Evolutionary conservation across 2,329 filamentous ascomycete genomes (phyloP).

Genomic region (Neoarthrinium moseri): DNA sequence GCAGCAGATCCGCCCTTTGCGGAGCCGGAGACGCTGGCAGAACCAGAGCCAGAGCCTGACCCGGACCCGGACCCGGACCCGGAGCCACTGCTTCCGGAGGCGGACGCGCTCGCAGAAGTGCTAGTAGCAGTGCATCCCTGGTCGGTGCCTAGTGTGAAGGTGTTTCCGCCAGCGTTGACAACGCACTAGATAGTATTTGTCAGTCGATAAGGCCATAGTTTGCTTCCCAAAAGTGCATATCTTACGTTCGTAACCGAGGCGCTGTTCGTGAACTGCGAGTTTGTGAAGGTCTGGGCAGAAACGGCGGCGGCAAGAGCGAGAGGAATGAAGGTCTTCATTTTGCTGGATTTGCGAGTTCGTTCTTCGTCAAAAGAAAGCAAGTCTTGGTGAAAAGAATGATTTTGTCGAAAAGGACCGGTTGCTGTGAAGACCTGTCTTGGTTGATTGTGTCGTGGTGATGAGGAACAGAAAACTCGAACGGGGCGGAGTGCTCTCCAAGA

Average conservation of each 20-base stretch:
- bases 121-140: slow-evolving; percentile 1
- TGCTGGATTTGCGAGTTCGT: too few relatives aligned
- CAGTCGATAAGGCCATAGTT: too few relatives aligned
- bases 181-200: not conserved
- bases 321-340: not conserved
- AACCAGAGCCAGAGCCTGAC: not conserved
- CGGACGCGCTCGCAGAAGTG: not conserved
- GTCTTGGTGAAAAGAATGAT: too few relatives aligned
- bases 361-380: too few relatives aligned
- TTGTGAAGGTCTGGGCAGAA: not conserved
- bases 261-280: too few relatives aligned
- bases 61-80: not conserved
- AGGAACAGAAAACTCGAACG: too few relatives aligned
- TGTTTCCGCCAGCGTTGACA: not conserved
- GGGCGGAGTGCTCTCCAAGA: too few relatives aligned
- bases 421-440: too few relatives aligned
- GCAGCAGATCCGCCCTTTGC: too few relatives aligned
- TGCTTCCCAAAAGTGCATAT: not conserved
- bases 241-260: slow-evolving; percentile 2
- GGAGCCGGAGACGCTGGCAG: not conserved
- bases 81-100: not conserved
- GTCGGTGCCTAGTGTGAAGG: slow-evolving; percentile 1
- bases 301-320: not conserved
- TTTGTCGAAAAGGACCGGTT: too few relatives aligned
- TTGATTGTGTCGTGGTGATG: too few relatives aligned